Percentiles rank a stretch among this genome's conserved stretches.
Evolutionary conservation across 139 green algal genomes (phyloP).

Genomic region (Trebouxia sp.): DNA sequence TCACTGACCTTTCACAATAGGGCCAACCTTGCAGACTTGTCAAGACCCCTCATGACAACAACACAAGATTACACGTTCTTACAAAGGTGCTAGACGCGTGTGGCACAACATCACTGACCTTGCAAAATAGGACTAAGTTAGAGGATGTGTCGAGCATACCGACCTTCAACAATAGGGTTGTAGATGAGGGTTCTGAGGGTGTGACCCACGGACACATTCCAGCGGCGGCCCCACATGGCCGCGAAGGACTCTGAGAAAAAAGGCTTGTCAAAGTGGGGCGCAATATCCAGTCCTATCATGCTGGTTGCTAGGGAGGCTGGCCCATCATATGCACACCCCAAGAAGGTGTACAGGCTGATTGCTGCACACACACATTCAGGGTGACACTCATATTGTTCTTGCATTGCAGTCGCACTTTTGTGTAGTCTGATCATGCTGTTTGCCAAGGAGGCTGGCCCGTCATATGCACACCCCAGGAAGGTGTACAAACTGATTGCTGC

Average conservation of each 20-base stretch:
- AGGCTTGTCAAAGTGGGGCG: constrained; percentile 53
- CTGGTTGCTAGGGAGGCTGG: not conserved
- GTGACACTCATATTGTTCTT: not conserved
- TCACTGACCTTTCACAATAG: too few species aligned
- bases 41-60: too few species aligned
- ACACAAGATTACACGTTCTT: too few species aligned
- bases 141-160: too few species aligned
- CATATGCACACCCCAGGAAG: constrained; percentile 38
- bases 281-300: constrained; percentile 36
- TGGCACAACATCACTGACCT: too few species aligned
- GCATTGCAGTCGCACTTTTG: not conserved
- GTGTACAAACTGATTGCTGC: constrained; percentile 35
- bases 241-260: constrained; percentile 39
- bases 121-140: too few species aligned
- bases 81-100: too few species aligned
- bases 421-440: constrained; percentile 22
- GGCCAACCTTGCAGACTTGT: too few species aligned
- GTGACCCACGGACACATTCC: constrained; percentile 55
- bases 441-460: not conserved
- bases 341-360: constrained; percentile 40
- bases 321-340: constrained; percentile 38
- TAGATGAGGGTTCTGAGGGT: constrained; percentile 49
- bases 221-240: constrained; percentile 56
- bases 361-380: not conserved
- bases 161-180: constrained; percentile 48